A percentile compares a stretch with the other conserved stretches of the same genome.
phyloP scores from a whole-genome alignment of 352 stramenopile genomes.

The Globisporangium megalacanthum region DNA sequence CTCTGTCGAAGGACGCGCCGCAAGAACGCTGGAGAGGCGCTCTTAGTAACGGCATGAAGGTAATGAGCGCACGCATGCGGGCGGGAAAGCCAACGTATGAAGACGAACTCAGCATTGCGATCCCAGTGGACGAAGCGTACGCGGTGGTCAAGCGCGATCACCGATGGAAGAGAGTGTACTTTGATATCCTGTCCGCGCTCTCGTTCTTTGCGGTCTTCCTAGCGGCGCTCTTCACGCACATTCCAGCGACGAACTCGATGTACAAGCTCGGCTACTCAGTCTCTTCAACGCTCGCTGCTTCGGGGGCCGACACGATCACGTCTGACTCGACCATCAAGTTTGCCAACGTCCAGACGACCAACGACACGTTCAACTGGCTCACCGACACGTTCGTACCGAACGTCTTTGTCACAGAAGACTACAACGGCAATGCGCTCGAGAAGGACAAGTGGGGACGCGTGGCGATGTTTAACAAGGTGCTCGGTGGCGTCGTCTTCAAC shows the following conservation, averaged over 20 bases:
- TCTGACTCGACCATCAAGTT: conserved; percentile 40
- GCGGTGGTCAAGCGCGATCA: conserved; percentile 32
- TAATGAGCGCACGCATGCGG: neutral
- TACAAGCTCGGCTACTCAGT: conserved; percentile 31
- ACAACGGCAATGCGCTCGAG: conserved; percentile 33
- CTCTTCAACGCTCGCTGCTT: conserved; percentile 25
- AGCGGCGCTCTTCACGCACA: conserved; percentile 38
- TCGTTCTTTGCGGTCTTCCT: conserved; percentile 40
- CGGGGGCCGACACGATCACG: conserved; percentile 41
- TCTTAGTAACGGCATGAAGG: conserved; percentile 2
- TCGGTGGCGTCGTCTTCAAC: conserved; percentile 31
- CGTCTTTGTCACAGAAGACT: conserved; percentile 44
- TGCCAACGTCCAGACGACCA: conserved; percentile 28
- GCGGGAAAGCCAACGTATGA: neutral
- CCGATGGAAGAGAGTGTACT: conserved; percentile 22
- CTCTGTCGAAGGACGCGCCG: too few species aligned
- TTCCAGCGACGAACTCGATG: conserved; percentile 23
- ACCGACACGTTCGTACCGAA: conserved; percentile 30
- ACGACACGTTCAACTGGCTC: conserved; percentile 44
- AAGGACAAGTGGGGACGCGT: conserved; percentile 24
- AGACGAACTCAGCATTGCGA: neutral
- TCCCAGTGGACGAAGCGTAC: conserved; percentile 22
- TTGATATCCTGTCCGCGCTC: conserved; percentile 27
- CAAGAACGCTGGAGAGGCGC: too few species aligned
- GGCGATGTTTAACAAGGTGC: conserved; percentile 27